Evolutionary conservation across 1,139 yeast species (phyloP).

Genomic region (Geotrichum phurueaensis): DNA sequence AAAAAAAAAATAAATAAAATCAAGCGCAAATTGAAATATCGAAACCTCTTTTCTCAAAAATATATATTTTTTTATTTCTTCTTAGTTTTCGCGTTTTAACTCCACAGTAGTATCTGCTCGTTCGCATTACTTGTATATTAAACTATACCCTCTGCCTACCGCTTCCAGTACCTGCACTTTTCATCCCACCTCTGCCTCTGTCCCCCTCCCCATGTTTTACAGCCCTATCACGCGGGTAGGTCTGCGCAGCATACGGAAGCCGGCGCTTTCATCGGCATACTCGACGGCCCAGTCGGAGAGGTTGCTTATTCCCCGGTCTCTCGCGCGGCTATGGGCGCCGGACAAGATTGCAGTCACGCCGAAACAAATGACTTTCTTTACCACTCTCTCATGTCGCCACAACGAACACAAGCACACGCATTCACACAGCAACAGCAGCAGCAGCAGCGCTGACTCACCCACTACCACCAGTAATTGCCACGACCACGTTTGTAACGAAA

Average conservation of each 20-base stretch:
- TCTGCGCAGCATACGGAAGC: not conserved
- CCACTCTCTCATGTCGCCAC: not conserved
- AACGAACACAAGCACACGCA: constrained; percentile 21
- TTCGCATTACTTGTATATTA: not conserved
- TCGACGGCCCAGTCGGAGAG: not conserved
- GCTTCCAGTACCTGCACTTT: not conserved
- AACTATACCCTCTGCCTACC: not conserved
- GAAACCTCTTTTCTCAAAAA: no score
- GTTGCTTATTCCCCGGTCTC: not conserved
- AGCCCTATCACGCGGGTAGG: not conserved
- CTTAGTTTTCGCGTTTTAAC: no score
- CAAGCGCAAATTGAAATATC: not conserved
- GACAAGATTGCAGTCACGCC: not conserved
- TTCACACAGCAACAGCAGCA: constrained; percentile 18
- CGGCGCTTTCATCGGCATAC: not conserved
- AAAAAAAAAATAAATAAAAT: no score
- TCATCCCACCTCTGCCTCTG: not conserved
- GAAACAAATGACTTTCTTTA: not conserved
- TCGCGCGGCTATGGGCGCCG: not conserved
- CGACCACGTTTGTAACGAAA: constrained; percentile 20
- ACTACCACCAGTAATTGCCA: constrained; percentile 25
- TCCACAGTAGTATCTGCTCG: no score
- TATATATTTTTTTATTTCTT: no score
- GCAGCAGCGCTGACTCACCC: not conserved
- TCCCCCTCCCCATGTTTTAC: not conserved